These are phyloP conservation scores for Pyrenula aspistea DNA, from an alignment of 495 filamentous ascomycete species.

Conservation along the genomic window DNA sequence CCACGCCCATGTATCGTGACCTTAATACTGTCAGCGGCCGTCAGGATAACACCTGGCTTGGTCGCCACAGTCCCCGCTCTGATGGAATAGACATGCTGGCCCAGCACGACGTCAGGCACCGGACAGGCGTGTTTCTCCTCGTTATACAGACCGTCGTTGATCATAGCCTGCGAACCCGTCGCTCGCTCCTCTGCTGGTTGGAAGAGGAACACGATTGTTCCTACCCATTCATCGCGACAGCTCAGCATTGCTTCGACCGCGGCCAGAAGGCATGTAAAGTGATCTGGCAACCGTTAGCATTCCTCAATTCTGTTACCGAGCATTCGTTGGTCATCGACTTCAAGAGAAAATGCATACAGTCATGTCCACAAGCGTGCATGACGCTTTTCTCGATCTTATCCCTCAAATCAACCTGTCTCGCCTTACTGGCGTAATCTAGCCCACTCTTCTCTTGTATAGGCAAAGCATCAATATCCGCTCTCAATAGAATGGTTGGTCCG, in stretches of 20 bases:
- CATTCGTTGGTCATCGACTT: conserved; percentile 36
- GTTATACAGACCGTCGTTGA: conserved; percentile 37
- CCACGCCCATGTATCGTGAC: conserved; percentile 38
- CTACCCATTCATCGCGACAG: conserved; percentile 25
- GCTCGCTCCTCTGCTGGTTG: conserved; percentile 42
- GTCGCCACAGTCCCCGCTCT: conserved; percentile 29
- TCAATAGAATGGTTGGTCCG: conserved; percentile 35
- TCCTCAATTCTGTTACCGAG: conserved; percentile 45
- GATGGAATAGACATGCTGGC: conserved; percentile 38
- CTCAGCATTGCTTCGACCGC: conserved; percentile 28
- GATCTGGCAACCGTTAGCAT: no score
- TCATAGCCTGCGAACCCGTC: conserved; percentile 40
- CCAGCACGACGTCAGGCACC: conserved; percentile 35
- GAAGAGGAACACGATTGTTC: conserved; percentile 41
- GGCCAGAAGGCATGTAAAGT: conserved; percentile 40
- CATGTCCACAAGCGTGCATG: no score
- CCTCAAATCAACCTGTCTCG: conserved; percentile 26
- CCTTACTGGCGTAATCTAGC: conserved; percentile 34
- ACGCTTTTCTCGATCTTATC: conserved; percentile 26
- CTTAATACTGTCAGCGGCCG: conserved; percentile 36
- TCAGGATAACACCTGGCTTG: conserved; percentile 28
- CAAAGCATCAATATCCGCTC: conserved; percentile 44
- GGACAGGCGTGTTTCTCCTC: conserved; percentile 35
- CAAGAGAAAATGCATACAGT: conserved; percentile 29
- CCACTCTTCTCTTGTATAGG: conserved; percentile 38